Percentiles rank a stretch among this genome's conserved stretches.
Conservation (phyloP, 2,329 filamentous ascomycete genomes). For the Diaporthe sp. region DNA sequence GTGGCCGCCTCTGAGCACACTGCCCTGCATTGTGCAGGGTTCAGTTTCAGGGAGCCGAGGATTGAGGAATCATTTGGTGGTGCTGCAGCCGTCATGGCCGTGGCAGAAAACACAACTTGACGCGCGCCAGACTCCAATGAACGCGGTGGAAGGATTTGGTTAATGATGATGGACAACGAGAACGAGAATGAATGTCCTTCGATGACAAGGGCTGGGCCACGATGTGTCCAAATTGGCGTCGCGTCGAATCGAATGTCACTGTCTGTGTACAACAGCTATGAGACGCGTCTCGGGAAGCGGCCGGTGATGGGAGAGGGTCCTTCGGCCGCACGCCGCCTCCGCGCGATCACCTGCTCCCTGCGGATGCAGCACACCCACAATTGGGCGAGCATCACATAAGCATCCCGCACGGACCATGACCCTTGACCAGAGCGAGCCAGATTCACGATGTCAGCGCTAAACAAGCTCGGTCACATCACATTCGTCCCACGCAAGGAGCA, state of each 20-base stretch:
- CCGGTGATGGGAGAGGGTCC: background rate
- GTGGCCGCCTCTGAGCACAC: conserved; percentile 67
- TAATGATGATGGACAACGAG: background rate
- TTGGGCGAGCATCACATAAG: background rate
- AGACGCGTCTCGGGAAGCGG: conserved; percentile 14
- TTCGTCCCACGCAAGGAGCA: background rate
- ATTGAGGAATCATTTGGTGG: conserved; percentile 50
- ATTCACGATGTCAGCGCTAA: conserved; percentile 21
- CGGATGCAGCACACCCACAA: background rate
- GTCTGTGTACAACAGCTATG: background rate
- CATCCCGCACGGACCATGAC: background rate
- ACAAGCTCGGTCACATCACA: conserved; percentile 24
- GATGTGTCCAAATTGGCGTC: background rate
- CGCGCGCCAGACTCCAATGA: background rate
- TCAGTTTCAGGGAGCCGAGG: conserved; percentile 68
- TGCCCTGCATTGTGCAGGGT: conserved; percentile 68
- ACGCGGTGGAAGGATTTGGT: background rate
- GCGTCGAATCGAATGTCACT: background rate
- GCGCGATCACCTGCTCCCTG: conserved; percentile 16
- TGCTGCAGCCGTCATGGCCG: conserved; percentile 38
- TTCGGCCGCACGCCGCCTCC: background rate
- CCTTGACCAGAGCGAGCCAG: background rate
- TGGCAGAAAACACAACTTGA: conserved; percentile 26
- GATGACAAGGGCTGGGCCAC: background rate
- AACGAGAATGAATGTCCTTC: background rate